Evolutionary conservation across 805 yeast genomes (phyloP).

Genomic region (Candida caryicola): DNA sequence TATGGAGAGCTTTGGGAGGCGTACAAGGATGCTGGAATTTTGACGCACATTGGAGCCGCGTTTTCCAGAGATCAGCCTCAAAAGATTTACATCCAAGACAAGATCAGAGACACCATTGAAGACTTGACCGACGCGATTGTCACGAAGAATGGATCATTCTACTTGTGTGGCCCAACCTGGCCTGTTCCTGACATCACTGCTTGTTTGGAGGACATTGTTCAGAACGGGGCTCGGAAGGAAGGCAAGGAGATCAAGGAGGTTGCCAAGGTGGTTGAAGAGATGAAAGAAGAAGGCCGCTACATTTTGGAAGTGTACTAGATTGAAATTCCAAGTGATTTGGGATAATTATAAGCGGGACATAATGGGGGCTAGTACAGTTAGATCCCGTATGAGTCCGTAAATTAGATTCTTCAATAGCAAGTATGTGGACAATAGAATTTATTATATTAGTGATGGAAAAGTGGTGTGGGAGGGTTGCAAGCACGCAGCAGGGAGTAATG

Average conservation of each 20-base stretch:
- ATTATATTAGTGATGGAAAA: no score
- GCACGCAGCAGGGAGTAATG: no score
- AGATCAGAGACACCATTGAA: slow-evolving; percentile 72
- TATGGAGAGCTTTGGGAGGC: slow-evolving; percentile 99
- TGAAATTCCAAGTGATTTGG: neutral
- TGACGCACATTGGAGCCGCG: slow-evolving; percentile 96
- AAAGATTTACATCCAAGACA: slow-evolving; percentile 93
- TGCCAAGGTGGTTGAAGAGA: slow-evolving; percentile 79
- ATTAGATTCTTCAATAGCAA: no score
- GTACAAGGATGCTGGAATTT: slow-evolving; percentile 82
- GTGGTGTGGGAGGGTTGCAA: neutral
- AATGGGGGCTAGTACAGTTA: no score
- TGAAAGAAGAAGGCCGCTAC: slow-evolving; percentile 90
- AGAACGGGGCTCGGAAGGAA: slow-evolving; percentile 62
- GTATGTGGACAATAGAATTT: no score
- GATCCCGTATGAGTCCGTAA: no score
- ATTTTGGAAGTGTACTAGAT: slow-evolving; percentile 85
- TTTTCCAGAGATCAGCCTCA: slow-evolving; percentile 96
- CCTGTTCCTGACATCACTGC: slow-evolving; percentile 96
- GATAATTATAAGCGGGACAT: neutral
- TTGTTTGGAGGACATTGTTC: slow-evolving; percentile 79
- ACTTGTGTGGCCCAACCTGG: slow-evolving; percentile 99
- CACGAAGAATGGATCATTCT: slow-evolving; percentile 79
- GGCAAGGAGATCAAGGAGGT: slow-evolving; percentile 66
- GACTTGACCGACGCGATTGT: slow-evolving; percentile 79